Conservation (phyloP, 2,329 filamentous ascomycete genomes). For the Ploettnerulaceae sp. region DNA sequence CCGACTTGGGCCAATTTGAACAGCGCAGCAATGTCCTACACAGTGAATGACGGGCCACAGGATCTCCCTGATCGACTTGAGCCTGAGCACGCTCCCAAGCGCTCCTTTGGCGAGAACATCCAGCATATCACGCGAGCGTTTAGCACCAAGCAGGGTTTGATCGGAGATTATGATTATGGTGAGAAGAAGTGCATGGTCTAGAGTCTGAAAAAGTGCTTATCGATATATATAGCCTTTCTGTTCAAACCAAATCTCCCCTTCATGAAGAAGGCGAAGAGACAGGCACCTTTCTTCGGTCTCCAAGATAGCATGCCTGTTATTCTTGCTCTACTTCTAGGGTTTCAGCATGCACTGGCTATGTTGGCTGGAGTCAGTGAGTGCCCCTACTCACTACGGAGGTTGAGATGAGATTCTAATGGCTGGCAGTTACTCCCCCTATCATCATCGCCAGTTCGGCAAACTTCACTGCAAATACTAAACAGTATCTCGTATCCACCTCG, state of each 20-base stretch:
- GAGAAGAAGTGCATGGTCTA: conserved; percentile 40
- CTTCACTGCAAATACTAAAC: conserved; percentile 53
- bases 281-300: conserved; percentile 80
- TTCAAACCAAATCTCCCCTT: conserved; percentile 77
- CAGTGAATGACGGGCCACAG: conserved; percentile 27
- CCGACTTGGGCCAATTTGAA: no score
- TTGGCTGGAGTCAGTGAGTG: conserved; percentile 41
- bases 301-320: conserved; percentile 73
- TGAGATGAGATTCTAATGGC: conserved; percentile 26
- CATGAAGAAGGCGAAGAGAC: conserved; percentile 54
- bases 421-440: conserved; percentile 73
- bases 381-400: no score
- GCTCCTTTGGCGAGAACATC: conserved; percentile 38
- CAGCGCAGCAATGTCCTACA: conserved; percentile 22
- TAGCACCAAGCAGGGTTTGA: conserved; percentile 58
- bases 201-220: conserved; percentile 11
- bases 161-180: conserved; percentile 85
- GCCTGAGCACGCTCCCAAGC: conserved; percentile 38
- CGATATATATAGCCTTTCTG: conserved; percentile 50
- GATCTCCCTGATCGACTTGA: conserved; percentile 41
- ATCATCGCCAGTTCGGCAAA: conserved; percentile 59
- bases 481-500: conserved; percentile 58
- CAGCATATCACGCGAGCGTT: conserved; percentile 41
- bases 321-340: conserved; percentile 67
- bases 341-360: conserved; percentile 76